Evolutionary conservation across 495 filamentous ascomycete species (phyloP), one percentile per base, ranked within the genome.

Genomic region (Xanthoparmelia taractica): DNA sequence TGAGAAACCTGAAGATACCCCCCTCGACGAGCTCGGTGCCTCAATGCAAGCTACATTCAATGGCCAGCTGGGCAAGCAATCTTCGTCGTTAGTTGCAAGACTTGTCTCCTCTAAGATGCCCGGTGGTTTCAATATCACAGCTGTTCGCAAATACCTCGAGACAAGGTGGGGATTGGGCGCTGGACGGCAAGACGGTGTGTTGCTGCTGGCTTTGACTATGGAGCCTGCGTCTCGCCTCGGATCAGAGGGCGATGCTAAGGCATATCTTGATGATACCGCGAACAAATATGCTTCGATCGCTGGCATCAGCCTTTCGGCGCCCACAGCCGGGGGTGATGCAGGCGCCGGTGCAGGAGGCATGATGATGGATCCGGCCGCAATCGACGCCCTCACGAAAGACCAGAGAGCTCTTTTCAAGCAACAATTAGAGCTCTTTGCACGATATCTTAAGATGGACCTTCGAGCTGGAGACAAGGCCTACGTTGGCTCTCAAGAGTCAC

Each of bases 81-180:
- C 94, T 0, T 90, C 90, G 36, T 96, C 94, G 6, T 84, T 97
- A 59, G 87, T 97, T 70, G 93, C 95, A 37, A 85, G 93, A 64
- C 79, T 97, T 71, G 92, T 99, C 34, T 97, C 95, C 6, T 96
- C 94, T 8, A 99, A 99, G 75, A 97, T 99, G 94, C 95, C 94
- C 38, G 95, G 92, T 71, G 94, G 94, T 57, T 99, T 97, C 82
- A 99, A 97, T 73, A 97, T 97, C 72, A 96, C 93, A 68, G 81
- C 87, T 3, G 90, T 94, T 17, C 83, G 93, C 57, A 97, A 99
- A 77, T 94, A 97, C 69, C 74, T 99, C 29, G 91, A 96, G 77
- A 93, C 92, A 8, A 81, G 91, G 72, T 99, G 92, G 91, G 95
- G 94, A 40, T 77, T 99, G 60, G 90, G 80, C 7, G 72, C 87